Base-by-base conservation (phyloP, 768 basidiomycete species). In the Boletus edulis region DNA sequence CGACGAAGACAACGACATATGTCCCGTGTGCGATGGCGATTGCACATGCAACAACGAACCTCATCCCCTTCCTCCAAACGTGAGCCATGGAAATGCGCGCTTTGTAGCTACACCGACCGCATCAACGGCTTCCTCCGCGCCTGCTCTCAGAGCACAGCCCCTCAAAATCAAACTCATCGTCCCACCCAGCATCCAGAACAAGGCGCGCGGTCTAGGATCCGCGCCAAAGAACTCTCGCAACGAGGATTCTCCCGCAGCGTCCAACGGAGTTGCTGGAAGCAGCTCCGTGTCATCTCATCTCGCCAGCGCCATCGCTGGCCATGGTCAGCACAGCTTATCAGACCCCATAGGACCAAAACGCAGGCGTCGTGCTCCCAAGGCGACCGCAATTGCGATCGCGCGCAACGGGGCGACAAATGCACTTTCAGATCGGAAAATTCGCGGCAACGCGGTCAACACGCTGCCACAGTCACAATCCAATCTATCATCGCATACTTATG, bases 11-110 rank as follows among this genome's bases (percentile, higher is more conserved):
- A 82, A 83, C 82, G 86, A 91, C 70, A 90, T 92, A 53, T 93
- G 90, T 72, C 90, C 89, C 9, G 89, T 92, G 60, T 93, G 90
- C 88, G 91, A 92, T 78, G 86, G 87, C 67, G 85, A 89, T 67
- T 93, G 90, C 77, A 91, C 87, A 31, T 92, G 90, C 78, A 56
- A 71, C 70, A 83, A 79, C 76, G 76, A 72, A 62, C 67, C 74
- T 51, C 67, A 62, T 56, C 56, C 66, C 42, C 65, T 69, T 51
- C 71, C 66, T 56, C 74, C 68, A 60, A 64, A 58, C 52, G 59
- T 54, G 43, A 44, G 46, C 56, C 54, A 61, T 56, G 76, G 75
- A 72, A 61, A 60, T 72, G 70, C 70, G 60, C 72, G 68, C 53
- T 72, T 73, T 68, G 69, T 72, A 54, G 55, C 67, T 64, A 70